These are phyloP conservation scores for Byssochlamys sp. DNA, from an alignment of 2,329 filamentous ascomycete genomes.

Conservation along the genomic window DNA sequence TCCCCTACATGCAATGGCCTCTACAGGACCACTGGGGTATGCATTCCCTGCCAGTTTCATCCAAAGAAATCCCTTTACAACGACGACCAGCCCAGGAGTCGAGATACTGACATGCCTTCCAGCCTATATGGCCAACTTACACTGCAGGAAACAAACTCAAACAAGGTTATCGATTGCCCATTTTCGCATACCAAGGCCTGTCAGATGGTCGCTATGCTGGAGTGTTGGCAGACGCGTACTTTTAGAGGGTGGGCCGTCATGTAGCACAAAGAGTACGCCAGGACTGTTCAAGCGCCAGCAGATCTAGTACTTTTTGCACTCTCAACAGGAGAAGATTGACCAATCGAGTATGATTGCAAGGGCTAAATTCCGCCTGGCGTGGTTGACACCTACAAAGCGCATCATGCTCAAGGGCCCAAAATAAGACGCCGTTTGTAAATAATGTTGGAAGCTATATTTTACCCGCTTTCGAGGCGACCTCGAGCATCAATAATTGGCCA, in stretches of 20 bases:
- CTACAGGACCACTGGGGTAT: background rate
- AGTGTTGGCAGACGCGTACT: background rate
- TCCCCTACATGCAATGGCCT: background rate
- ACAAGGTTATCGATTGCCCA: background rate
- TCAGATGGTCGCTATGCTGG: background rate
- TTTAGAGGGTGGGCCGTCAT: background rate
- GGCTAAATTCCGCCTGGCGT: background rate
- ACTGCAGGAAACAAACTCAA: background rate
- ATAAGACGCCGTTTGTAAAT: background rate
- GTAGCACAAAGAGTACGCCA: background rate
- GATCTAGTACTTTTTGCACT: background rate
- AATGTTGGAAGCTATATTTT: background rate
- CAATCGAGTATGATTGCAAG: background rate
- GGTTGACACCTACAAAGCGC: background rate
- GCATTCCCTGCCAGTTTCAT: background rate
- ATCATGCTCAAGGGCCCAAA: background rate
- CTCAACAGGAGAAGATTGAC: background rate
- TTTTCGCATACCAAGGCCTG: background rate
- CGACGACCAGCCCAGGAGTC: background rate
- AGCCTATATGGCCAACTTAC: background rate
- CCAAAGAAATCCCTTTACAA: background rate
- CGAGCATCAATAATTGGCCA: background rate
- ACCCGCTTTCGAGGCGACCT: background rate
- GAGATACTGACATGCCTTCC: background rate
- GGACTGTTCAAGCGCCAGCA: background rate